Conservation (phyloP, 805 yeast species). For the Tetrapisispora iriomotensis region DNA sequence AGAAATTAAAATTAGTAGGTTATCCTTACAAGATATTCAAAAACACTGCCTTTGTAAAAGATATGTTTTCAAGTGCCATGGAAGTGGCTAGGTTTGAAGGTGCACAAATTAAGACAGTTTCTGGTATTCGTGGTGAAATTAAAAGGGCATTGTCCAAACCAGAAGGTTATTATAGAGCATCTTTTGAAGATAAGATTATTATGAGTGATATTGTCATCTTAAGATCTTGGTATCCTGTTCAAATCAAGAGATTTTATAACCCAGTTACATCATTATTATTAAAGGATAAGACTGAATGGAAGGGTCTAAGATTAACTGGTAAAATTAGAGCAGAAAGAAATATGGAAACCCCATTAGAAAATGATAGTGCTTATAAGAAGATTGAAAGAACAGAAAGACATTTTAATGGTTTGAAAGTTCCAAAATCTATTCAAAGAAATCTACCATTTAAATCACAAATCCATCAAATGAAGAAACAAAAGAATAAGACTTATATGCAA, state of each 20-base stretch:
- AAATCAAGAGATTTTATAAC: slow-evolving; percentile 81
- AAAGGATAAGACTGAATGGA: slow-evolving; percentile 75
- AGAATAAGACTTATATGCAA: slow-evolving; percentile 66
- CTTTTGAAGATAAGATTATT: slow-evolving; percentile 90
- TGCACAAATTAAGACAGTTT: slow-evolving; percentile 90
- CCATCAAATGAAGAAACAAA: slow-evolving; percentile 79
- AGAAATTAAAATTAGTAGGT: slow-evolving; percentile 91
- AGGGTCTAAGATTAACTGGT: slow-evolving; percentile 94
- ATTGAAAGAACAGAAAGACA: slow-evolving; percentile 76
- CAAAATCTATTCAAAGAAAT: slow-evolving; percentile 61
- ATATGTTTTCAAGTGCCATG: slow-evolving; percentile 84
- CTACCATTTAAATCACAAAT: slow-evolving; percentile 92
- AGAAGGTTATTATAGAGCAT: slow-evolving; percentile 91
- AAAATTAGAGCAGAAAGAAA: slow-evolving; percentile 72
- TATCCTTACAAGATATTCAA: slow-evolving; percentile 87
- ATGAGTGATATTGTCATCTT: slow-evolving; percentile 83
- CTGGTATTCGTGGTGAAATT: slow-evolving; percentile 96
- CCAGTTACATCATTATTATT: slow-evolving; percentile 89
- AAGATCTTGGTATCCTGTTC: slow-evolving; percentile 96
- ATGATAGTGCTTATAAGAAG: slow-evolving; percentile 49
- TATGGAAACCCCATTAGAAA: slow-evolving; percentile 50
- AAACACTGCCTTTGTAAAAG: slow-evolving; percentile 94
- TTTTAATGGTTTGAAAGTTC: slow-evolving; percentile 83
- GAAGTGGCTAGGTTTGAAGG: slow-evolving; percentile 98
- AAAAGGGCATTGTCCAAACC: slow-evolving; percentile 90